phyloP scores from a whole-genome alignment of 441 rosid species.

The Pelargonium fulgidum region DNA sequence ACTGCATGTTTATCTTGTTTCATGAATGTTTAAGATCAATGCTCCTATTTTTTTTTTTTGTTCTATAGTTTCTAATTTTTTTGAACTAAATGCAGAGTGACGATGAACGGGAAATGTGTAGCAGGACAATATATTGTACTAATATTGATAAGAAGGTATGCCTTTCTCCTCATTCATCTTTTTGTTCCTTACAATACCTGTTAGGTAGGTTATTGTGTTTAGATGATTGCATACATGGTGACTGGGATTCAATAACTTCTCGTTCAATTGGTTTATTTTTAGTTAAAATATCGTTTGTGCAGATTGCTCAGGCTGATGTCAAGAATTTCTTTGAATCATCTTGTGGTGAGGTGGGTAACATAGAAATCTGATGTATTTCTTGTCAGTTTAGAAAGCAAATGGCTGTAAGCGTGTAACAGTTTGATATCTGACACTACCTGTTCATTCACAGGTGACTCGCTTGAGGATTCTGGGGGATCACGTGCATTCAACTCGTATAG shows the following conservation, averaged over 20 bases:
- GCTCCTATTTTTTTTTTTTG: too few species aligned
- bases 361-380: not conserved
- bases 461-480: constrained; percentile 65
- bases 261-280: not conserved
- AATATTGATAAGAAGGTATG: constrained; percentile 60
- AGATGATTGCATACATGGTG: too few species aligned
- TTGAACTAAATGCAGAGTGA: constrained; percentile 44
- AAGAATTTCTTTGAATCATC: constrained; percentile 50
- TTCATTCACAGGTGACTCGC: constrained; percentile 45
- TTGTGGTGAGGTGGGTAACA: constrained; percentile 57
- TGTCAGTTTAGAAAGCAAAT: not conserved
- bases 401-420: not conserved
- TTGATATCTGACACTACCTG: not conserved
- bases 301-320: constrained; percentile 62
- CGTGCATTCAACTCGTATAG: constrained; percentile 60
- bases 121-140: constrained; percentile 66
- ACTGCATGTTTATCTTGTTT: not conserved
- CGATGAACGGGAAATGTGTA: constrained; percentile 71
- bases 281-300: constrained; percentile 11
- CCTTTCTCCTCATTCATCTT: not conserved
- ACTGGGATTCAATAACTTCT: too few species aligned
- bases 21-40: not conserved
- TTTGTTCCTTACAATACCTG: not conserved
- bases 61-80: constrained; percentile 5
- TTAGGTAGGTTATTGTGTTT: not conserved